Base-by-base conservation (phyloP, 2,329 filamentous ascomycete genomes). In the Ascochyta koolunga region DNA sequence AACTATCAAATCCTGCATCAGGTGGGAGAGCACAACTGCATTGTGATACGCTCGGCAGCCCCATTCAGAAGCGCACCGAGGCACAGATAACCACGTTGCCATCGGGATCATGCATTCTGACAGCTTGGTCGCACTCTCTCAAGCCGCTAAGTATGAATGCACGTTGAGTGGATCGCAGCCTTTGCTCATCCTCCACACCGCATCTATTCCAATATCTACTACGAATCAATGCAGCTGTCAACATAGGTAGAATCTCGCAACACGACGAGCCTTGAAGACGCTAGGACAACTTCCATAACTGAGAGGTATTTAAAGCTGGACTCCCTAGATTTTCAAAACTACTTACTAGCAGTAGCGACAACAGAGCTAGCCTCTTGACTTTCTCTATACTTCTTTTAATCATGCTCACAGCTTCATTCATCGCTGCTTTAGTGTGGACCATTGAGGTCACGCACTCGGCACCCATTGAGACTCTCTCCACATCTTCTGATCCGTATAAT, bases 81-180 rank as follows among this genome's bases (percentile, higher is more conserved):
- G n/a, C 38, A 42, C 58, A 58, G 13, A 55, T 47, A 35, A 53
- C 59, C 61, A 62, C 29, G 61, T 56, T 61, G 48, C 45, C n/a
- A 45, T 48, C 55, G 57, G 54, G 33, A 53, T 39, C 44, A 35
- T 57, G 51, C 54, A 59, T 59, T 50, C 54, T 64, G 59, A 62
- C 61, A 65, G 53, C 54, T 62, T 29, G 59, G 51, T 52, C 47
- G 45, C 40, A 25, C 37, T 24, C 18, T 27, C 18, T 22, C 40
- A 1, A 21, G 22, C 21, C n/a, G 15, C 16, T 6, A 21, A 31
- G 35, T 18, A 50, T 51, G 40, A 53, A 25, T 24, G 48, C 36
- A 49, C 51, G 35, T 27, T 43, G 25, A 55, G 25, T 42, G 33
- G 33, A 39, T 55, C 50, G 37, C 39, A 50, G 39, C 36, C 11